A percentile compares a stretch with the other conserved stretches of the same genome.
Evolutionary conservation across 2,329 filamentous ascomycete genomes (phyloP).

Genomic region (Mariannaea sp.): DNA sequence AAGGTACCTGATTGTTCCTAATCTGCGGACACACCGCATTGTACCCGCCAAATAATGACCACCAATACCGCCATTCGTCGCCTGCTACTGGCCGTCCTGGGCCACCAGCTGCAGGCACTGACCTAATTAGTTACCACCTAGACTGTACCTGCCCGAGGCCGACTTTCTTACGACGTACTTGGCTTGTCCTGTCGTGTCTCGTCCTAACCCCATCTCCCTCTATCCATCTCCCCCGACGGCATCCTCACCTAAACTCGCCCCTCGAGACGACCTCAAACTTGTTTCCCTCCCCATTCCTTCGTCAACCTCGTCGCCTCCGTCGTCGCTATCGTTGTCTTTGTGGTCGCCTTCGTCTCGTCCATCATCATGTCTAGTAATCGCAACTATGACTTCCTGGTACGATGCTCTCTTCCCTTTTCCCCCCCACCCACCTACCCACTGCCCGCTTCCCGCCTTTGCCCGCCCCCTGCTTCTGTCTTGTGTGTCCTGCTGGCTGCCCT

Average conservation of each 20-base stretch:
- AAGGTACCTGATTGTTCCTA: too few species aligned
- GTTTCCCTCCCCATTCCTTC: constrained; percentile 18
- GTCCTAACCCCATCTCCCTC: constrained; percentile 1
- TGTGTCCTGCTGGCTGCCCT: background rate
- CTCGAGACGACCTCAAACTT: constrained; percentile 9
- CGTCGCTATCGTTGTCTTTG: constrained; percentile 17
- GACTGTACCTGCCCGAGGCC: background rate
- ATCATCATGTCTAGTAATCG: constrained; percentile 88
- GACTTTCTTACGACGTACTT: background rate
- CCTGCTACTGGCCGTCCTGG: constrained; percentile 1
- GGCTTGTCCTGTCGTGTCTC: background rate
- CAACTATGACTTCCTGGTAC: constrained; percentile 98
- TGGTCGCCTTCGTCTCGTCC: constrained; percentile 18
- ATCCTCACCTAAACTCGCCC: constrained; percentile 1
- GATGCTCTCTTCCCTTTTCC: constrained; percentile 39
- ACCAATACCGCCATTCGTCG: constrained; percentile 1
- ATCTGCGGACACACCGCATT: too few species aligned
- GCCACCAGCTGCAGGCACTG: background rate
- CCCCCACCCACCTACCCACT: constrained; percentile 27
- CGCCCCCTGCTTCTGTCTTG: constrained; percentile 21
- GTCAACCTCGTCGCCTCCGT: constrained; percentile 23
- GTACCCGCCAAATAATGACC: background rate
- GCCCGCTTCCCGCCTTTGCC: constrained; percentile 24
- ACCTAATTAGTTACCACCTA: background rate
- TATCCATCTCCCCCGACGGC: constrained; percentile 14